Evolutionary conservation across 2,329 filamentous ascomycete genomes (phyloP).

Genomic region (Sporothrix variecibatus): DNA sequence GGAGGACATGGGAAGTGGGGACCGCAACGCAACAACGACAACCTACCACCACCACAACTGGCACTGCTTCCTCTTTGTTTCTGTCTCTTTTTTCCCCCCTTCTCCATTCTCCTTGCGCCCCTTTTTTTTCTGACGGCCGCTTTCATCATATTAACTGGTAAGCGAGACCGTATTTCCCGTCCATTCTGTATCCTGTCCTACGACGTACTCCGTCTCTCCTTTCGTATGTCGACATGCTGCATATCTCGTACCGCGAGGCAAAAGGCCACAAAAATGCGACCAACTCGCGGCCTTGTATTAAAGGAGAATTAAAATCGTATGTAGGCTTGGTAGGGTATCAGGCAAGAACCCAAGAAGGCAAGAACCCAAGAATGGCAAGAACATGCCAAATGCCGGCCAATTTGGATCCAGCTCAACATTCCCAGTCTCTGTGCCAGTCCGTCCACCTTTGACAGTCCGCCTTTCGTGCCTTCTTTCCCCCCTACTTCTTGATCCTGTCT

Average conservation of each 20-base stretch:
- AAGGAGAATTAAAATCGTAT: not conserved
- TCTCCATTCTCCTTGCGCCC: not conserved
- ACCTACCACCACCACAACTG: not conserved
- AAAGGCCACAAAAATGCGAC: too few relatives aligned
- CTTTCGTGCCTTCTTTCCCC: not conserved
- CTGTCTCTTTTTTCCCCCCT: not conserved
- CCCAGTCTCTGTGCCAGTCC: not conserved
- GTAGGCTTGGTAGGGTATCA: too few relatives aligned
- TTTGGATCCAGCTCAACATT: not conserved
- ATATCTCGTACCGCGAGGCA: not conserved
- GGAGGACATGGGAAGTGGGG: conserved; percentile 11
- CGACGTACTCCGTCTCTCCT: too few relatives aligned
- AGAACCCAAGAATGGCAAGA: not conserved
- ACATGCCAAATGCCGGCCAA: not conserved
- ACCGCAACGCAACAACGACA: not conserved
- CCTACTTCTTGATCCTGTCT: not conserved
- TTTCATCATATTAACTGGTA: too few relatives aligned
- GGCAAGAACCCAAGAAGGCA: not conserved
- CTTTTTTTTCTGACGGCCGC: too few relatives aligned
- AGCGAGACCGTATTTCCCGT: too few relatives aligned
- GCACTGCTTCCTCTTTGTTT: too few relatives aligned
- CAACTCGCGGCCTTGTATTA: not conserved
- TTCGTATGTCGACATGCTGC: not conserved
- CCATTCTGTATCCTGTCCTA: too few relatives aligned
- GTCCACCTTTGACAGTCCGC: too few relatives aligned